Base-by-base conservation (phyloP, 78 protist species). In the Dictyostelium purpureum region DNA sequence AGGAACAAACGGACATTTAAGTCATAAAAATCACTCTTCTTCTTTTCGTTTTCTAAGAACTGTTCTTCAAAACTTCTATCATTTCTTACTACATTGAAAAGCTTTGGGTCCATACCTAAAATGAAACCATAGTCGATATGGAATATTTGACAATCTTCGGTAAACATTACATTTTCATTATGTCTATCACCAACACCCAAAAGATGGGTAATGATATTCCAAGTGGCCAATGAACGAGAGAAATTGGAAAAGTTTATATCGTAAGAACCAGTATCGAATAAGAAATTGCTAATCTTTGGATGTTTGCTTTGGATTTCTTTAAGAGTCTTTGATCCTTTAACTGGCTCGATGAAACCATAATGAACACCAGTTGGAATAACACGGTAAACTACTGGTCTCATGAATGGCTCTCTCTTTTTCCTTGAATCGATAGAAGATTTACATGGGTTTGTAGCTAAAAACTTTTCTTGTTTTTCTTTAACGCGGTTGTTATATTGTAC, bases 81-180 rank as follows among this genome's bases (percentile, higher is more conserved):
- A 56, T 63, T 38, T 37, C 90, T 47, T 38, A 82, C 40, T 0
- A 28, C 74, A 3, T 61, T 49, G n/a, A 70, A 69, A 24, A 77
- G 77, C 40, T 67, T 82, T 52, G 90, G 90, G 5, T 82, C 99
- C 11, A 88, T 74, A 16, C 99, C 99, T 12, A 98, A 54, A 42
- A 98, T 98, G 78, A 75, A 98, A 16, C 99, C 99, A 59, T 98
- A 98, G 81, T 98, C 99, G 35, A 98, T 97, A 83, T 98, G 99
- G 67, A 98, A 90, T 10, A 98, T 89, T 16, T 83, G 28, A 28
- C 97, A 97, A 0, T 93, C 28, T 11, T 57, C 12, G 1, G 95
- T 89, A 26, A 98, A 66, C 96, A 98, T 71, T 40, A 98, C 89
- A 69, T 98, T 98, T 33, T 98, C 99, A 66, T 96, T n/a, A 28